Evolutionary conservation across 306 rosid species (phyloP).

Genomic region (Elaeagnus macrophylla): DNA sequence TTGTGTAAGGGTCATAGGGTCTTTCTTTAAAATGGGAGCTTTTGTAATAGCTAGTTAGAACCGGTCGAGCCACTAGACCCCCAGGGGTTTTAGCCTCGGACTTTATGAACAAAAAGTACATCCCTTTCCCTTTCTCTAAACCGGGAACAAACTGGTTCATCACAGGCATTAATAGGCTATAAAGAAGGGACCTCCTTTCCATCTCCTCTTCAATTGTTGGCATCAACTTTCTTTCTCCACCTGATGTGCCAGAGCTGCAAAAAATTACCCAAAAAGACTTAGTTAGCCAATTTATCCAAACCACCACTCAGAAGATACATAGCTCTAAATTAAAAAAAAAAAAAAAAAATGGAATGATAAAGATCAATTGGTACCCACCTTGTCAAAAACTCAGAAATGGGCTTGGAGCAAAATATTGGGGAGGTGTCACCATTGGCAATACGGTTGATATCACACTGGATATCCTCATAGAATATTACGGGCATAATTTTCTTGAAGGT

Average conservation of each 20-base stretch:
- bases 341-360: not conserved
- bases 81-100: constrained; percentile 70
- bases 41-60: constrained; percentile 74
- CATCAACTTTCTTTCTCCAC: constrained; percentile 91
- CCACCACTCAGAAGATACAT: not conserved
- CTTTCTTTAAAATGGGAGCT: constrained; percentile 52
- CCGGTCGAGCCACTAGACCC: constrained; percentile 72
- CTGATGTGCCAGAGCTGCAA: constrained; percentile 84
- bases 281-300: not conserved
- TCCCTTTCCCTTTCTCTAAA: constrained; percentile 80
- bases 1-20: constrained; percentile 73
- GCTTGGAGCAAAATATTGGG: constrained; percentile 60
- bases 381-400: constrained; percentile 72
- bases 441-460: constrained; percentile 56
- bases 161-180: constrained; percentile 72
- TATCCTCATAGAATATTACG: constrained; percentile 57
- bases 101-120: constrained; percentile 80
- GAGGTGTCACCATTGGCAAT: constrained; percentile 89
- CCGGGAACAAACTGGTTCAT: constrained; percentile 53
- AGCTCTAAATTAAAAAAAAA: not conserved
- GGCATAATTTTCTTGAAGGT: constrained; percentile 69
- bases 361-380: constrained; percentile 27
- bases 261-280: constrained; percentile 14
- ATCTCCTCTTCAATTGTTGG: constrained; percentile 72
- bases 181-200: constrained; percentile 43